These are phyloP conservation scores for Blepharisma undulans DNA, from an alignment of 169 alveolate species.

Conservation along the genomic window DNA sequence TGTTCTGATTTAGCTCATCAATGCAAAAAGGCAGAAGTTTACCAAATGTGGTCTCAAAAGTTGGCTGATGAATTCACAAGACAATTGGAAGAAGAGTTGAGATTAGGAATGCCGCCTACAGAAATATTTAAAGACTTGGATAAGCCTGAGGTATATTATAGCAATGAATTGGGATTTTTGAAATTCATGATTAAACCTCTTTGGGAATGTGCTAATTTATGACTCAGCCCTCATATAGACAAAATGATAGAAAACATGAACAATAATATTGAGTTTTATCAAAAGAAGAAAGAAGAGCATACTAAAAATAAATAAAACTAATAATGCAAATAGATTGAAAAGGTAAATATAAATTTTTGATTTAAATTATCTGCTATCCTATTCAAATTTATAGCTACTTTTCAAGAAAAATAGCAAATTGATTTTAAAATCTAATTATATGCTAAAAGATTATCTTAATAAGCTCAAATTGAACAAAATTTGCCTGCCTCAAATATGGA, in stretches of 20 bases:
- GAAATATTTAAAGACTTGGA: not conserved
- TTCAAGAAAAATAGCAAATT: not conserved
- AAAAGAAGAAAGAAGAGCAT: not conserved
- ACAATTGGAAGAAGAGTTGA: slow-evolving; percentile 4
- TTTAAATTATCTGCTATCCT: too few species aligned
- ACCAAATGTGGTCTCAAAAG: not conserved
- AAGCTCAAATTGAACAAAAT: not conserved
- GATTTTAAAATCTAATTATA: too few species aligned
- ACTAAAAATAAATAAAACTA: not conserved
- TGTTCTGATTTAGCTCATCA: slow-evolving; percentile 24
- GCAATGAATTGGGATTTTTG: not conserved
- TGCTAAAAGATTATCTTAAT: not conserved
- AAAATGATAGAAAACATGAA: not conserved
- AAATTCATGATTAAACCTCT: slow-evolving; percentile 2
- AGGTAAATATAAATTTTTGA: too few species aligned
- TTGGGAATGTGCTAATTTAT: slow-evolving; percentile 10
- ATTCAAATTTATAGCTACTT: too few species aligned
- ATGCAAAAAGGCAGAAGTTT: not conserved
- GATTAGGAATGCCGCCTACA: slow-evolving; percentile 16
- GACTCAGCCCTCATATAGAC: not conserved
- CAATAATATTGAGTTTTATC: not conserved
- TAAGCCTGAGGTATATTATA: slow-evolving; percentile 4
- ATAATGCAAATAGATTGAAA: too few species aligned
- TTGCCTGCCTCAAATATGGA: not conserved
- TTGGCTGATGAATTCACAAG: not conserved